Evolutionary conservation across 1,139 yeast species (phyloP).

Genomic region (Taphrina pruni): DNA sequence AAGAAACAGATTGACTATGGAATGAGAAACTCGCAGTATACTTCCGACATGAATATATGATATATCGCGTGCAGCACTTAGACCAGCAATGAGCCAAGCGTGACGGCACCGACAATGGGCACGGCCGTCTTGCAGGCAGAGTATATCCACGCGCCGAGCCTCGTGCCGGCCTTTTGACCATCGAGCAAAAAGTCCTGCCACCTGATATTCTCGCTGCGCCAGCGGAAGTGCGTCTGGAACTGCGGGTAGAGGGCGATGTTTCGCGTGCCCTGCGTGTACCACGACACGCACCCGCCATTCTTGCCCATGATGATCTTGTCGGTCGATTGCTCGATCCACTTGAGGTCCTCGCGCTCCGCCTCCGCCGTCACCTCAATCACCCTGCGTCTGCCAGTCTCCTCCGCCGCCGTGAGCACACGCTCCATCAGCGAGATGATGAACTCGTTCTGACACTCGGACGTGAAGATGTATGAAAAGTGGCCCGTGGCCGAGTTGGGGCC

Average conservation of each 20-base stretch:
- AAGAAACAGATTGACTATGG: too few species aligned
- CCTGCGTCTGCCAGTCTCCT: slow-evolving; percentile 21
- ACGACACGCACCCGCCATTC: slow-evolving; percentile 37
- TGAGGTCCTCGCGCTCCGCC: slow-evolving; percentile 31
- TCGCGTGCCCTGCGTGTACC: slow-evolving; percentile 28
- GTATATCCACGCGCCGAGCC: slow-evolving; percentile 29
- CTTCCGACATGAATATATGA: background rate
- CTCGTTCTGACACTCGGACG: slow-evolving; percentile 33
- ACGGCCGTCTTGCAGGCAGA: slow-evolving; percentile 16
- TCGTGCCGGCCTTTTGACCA: slow-evolving; percentile 33
- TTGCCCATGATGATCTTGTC: slow-evolving; percentile 36
- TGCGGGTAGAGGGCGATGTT: slow-evolving; percentile 36
- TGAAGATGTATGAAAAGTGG: slow-evolving; percentile 36
- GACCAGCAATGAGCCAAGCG: slow-evolving; percentile 1
- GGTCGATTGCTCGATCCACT: slow-evolving; percentile 33
- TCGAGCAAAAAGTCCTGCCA: slow-evolving; percentile 39
- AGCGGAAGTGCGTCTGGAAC: slow-evolving; percentile 35
- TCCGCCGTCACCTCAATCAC: slow-evolving; percentile 32
- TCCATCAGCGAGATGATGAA: slow-evolving; percentile 29
- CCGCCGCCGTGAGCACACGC: slow-evolving; percentile 14
- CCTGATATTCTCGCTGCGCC: slow-evolving; percentile 26
- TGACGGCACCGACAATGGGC: slow-evolving; percentile 34
- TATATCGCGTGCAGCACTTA: background rate
- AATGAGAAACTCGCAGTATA: too few species aligned
- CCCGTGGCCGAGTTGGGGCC: slow-evolving; percentile 42